Percentiles rank a stretch among this genome's conserved stretches.
Conservation (phyloP, 352 stramenopile genomes). For the Pythium brachiatum region DNA sequence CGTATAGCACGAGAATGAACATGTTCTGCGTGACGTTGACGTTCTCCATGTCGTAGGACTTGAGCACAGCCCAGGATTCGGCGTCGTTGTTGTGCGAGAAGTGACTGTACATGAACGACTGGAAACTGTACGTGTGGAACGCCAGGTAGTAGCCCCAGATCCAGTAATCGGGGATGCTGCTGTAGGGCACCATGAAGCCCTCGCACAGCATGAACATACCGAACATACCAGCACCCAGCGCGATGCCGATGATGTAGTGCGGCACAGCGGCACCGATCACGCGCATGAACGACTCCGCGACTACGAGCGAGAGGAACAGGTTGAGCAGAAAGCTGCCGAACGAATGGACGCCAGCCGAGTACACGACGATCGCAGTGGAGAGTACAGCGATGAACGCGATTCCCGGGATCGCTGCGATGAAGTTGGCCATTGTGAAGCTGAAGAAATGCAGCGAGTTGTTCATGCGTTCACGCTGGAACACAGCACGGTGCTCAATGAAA, state of each 20-base stretch:
- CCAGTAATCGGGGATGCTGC: slow-evolving; percentile 40
- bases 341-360: slow-evolving; percentile 30
- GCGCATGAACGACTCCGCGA: slow-evolving; percentile 78
- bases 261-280: slow-evolving; percentile 72
- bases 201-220: slow-evolving; percentile 88
- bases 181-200: slow-evolving; percentile 75
- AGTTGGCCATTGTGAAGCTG: slow-evolving; percentile 59
- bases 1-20: no score
- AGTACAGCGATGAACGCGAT: slow-evolving; percentile 57
- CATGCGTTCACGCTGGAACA: slow-evolving; percentile 78
- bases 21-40: no score
- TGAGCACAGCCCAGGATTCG: slow-evolving; percentile 5
- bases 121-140: slow-evolving; percentile 59
- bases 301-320: slow-evolving; percentile 64
- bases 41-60: slow-evolving; percentile 21
- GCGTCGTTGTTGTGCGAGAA: slow-evolving; percentile 21
- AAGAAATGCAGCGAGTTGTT: slow-evolving; percentile 74
- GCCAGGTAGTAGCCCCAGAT: slow-evolving; percentile 56
- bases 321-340: slow-evolving; percentile 36
- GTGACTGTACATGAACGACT: slow-evolving; percentile 50
- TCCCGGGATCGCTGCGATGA: slow-evolving; percentile 44
- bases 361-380: slow-evolving; percentile 30
- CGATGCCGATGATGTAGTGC: slow-evolving; percentile 87
- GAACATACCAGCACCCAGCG: slow-evolving; percentile 73
- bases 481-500: slow-evolving; percentile 77